A percentile compares a stretch with the other conserved stretches of the same genome.
Conservation (phyloP, 2,329 filamentous ascomycete species). For the Blastomyces gilchristii region DNA sequence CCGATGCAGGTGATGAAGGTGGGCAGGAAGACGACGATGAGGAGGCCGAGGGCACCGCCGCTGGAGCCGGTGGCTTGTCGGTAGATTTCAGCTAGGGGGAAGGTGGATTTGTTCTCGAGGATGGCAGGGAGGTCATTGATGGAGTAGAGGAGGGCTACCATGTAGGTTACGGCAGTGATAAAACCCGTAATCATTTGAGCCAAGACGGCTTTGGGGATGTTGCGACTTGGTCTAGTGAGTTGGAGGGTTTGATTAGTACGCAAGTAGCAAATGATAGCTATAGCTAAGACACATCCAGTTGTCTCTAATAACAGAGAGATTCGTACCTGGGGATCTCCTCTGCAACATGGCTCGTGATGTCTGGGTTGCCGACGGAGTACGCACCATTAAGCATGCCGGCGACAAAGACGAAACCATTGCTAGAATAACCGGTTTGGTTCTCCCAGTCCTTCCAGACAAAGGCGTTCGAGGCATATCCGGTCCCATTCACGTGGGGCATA, state of each 20-base stretch:
- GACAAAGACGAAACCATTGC: conserved; percentile 53
- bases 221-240: conserved; percentile 27
- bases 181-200: conserved; percentile 42
- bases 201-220: conserved; percentile 42
- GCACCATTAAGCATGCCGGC: conserved; percentile 59
- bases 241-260: conserved; percentile 1
- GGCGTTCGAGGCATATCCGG: conserved; percentile 38
- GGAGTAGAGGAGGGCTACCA: conserved; percentile 43
- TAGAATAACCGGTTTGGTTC: conserved; percentile 35
- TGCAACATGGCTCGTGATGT: conserved; percentile 54
- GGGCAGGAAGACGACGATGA: conserved; percentile 48
- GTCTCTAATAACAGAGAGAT: no score
- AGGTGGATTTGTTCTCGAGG: conserved; percentile 30
- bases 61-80: conserved; percentile 38
- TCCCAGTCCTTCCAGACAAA: conserved; percentile 50
- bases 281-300: background rate
- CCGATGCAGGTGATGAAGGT: conserved; percentile 46
- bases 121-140: conserved; percentile 38
- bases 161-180: conserved; percentile 39
- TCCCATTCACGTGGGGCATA: conserved; percentile 42
- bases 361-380: conserved; percentile 56
- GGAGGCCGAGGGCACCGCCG: conserved; percentile 47
- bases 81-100: conserved; percentile 41
- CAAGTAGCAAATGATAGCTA: background rate
- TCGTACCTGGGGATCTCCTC: conserved; percentile 49